Evolutionary conservation across 2,329 filamentous ascomycete species (phyloP).

Genomic region (Elsinoe australis): DNA sequence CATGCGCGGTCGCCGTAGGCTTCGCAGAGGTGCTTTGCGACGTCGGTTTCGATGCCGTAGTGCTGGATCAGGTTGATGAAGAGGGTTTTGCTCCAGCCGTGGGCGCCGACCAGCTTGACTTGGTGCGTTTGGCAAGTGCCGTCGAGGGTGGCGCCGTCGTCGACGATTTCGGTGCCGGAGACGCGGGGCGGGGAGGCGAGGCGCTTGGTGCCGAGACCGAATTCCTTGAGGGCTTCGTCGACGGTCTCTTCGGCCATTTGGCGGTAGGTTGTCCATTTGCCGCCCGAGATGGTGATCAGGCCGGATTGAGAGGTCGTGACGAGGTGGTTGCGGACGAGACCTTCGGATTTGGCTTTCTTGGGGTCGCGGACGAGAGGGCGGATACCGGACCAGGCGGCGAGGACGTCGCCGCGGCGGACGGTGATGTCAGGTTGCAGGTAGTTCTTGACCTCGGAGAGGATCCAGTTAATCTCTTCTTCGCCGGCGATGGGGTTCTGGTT

Average conservation of each 20-base stretch:
- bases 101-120: slow-evolving; percentile 72
- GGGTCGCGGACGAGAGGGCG: slow-evolving; percentile 79
- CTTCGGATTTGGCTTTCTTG: slow-evolving; percentile 76
- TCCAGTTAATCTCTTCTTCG: slow-evolving; percentile 82
- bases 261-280: slow-evolving; percentile 89
- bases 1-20: slow-evolving; percentile 90
- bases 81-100: slow-evolving; percentile 80
- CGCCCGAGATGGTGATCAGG: slow-evolving; percentile 75
- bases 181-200: slow-evolving; percentile 53
- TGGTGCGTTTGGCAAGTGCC: slow-evolving; percentile 77
- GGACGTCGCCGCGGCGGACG: slow-evolving; percentile 75
- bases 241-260: slow-evolving; percentile 90
- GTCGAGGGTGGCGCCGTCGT: slow-evolving; percentile 63
- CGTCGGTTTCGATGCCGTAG: slow-evolving; percentile 83
- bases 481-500: slow-evolving; percentile 66
- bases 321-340: slow-evolving; percentile 78
- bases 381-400: slow-evolving; percentile 84
- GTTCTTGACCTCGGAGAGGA: slow-evolving; percentile 71
- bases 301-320: slow-evolving; percentile 73
- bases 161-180: slow-evolving; percentile 59
- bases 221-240: slow-evolving; percentile 66
- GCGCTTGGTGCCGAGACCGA: slow-evolving; percentile 53
- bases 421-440: slow-evolving; percentile 80
- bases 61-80: slow-evolving; percentile 95
- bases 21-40: slow-evolving; percentile 78